Conservation (phyloP, 1,284 basidiomycete species). For the Sanghuangporus baumii region DNA sequence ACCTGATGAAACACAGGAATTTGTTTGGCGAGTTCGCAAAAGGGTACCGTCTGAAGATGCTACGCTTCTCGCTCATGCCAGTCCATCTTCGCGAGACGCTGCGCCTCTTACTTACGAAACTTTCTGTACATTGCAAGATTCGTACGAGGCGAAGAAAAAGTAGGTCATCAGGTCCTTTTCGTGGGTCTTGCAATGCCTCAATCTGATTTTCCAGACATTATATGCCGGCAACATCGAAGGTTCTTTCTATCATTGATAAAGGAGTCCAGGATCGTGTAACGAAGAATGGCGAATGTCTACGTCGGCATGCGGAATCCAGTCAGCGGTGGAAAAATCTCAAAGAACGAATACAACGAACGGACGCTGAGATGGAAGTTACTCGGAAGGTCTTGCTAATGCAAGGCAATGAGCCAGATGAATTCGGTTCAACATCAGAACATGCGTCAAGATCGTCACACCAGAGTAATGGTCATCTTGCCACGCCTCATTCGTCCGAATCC, state of each 20-base stretch:
- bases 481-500: constrained; percentile 45
- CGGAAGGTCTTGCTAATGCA: constrained; percentile 53
- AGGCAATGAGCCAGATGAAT: constrained; percentile 57
- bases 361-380: constrained; percentile 74
- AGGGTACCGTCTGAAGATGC: constrained; percentile 32
- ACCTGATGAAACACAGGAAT: constrained; percentile 47
- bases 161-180: constrained; percentile 28
- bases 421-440: constrained; percentile 58
- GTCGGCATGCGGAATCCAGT: constrained; percentile 81
- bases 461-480: constrained; percentile 51
- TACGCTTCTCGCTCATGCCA: constrained; percentile 1
- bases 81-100: constrained; percentile 11
- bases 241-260: constrained; percentile 89
- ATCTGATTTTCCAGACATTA: constrained; percentile 57
- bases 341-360: constrained; percentile 71
- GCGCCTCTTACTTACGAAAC: constrained; percentile 48
- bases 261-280: constrained; percentile 86
- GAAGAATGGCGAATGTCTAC: constrained; percentile 90
- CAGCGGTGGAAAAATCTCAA: constrained; percentile 76
- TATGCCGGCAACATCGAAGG: constrained; percentile 87
- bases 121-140: constrained; percentile 59
- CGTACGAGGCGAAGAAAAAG: constrained; percentile 84
- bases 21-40: constrained; percentile 73
- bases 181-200: background rate
- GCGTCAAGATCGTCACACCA: constrained; percentile 33